Evolutionary conservation across 2,329 filamentous ascomycete species (phyloP), one percentile per base, ranked within the genome.

Genomic region (Hymenoscyphus fructigenus): DNA sequence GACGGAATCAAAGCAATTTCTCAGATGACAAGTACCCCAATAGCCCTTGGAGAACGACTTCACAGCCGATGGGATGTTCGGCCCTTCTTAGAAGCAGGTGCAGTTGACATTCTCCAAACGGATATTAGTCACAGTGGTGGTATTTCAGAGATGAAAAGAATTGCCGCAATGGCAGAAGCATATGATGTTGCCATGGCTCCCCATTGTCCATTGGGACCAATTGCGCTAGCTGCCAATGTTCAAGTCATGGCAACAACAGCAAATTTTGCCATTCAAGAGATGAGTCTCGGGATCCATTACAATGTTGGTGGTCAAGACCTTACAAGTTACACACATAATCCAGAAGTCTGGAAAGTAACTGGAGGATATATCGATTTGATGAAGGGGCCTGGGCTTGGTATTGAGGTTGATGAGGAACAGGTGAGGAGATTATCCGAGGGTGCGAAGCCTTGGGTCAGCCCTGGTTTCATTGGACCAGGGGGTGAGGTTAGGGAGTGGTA

Each of bases 221-320:
- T 93, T 59, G 88, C 90, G 0, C 79, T 92, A 17, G 90, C 90
- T 0, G 90, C 90, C 0, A 87, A 83, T 63, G 80, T 92, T 50
- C 90, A 92, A 67, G 84, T 92, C 1, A 87, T 86, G 28, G 80
- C 84, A 23, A 79, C 77, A 10, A 85, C 79, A 23, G 82, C 82
- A 23, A 92, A 89, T 75, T 92, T 90, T 73, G 85, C 83, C 0
- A 92, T 93, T 36, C 87, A 91, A 72, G 90, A 93, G 76, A 92
- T 92, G 91, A 89, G 87, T 61, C 73, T 92, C 34, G 91, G 90
- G 0, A 93, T 93, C 70, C 91, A 93, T 74, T 93, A 93, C 73
- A 93, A 93, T 70, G 84, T 82, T 0, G 87, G 85, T 1, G 82
- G 85, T 1, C 81, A 87, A 69, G 89, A 91, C 73, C 78, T 91